Conservation (phyloP, 2,329 filamentous ascomycete species). For the Hysterium pulicare region DNA sequence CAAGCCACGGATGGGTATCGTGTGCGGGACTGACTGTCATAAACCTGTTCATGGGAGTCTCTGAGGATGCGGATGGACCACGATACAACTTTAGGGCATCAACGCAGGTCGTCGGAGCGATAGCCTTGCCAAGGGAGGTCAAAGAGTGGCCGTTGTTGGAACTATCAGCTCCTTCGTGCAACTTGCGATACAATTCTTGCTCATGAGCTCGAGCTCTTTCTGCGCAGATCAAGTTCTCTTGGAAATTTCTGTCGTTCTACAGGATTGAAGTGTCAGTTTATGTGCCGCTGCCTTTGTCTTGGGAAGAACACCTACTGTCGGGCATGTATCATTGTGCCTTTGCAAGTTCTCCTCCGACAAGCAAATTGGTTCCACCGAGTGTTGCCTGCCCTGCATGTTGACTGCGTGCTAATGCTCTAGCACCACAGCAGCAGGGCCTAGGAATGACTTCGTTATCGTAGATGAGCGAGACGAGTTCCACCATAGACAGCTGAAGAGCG, state of each 20-base stretch:
- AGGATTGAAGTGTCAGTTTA: slow-evolving; percentile 5
- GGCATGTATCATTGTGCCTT: slow-evolving; percentile 22
- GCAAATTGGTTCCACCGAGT: neutral
- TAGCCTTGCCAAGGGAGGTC: slow-evolving; percentile 12
- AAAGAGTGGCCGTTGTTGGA: slow-evolving; percentile 9
- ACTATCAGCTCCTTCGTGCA: slow-evolving; percentile 19
- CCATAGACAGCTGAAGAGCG: neutral
- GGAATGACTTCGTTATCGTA: neutral
- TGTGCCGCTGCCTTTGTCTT: neutral
- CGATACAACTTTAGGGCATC: slow-evolving; percentile 32
- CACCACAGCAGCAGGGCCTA: neutral
- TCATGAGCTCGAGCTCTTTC: slow-evolving; percentile 14
- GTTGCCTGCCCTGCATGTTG: neutral
- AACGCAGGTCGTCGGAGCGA: slow-evolving; percentile 21
- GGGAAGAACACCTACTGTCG: slow-evolving; percentile 16
- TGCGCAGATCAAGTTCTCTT: slow-evolving; percentile 13
- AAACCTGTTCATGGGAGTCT: slow-evolving; percentile 22
- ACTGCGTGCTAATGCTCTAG: neutral
- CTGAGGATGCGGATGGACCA: slow-evolving; percentile 30
- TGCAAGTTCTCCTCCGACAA: slow-evolving; percentile 32
- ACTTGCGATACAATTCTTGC: slow-evolving; percentile 14
- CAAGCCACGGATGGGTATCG: slow-evolving; percentile 15
- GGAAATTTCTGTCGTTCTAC: slow-evolving; percentile 11
- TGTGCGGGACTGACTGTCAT: slow-evolving; percentile 17
- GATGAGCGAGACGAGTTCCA: neutral